Percentiles rank a stretch among this genome's conserved stretches.
Conservation (phyloP, 345 rosid genomes). For the Lepidium aucheri region DNA sequence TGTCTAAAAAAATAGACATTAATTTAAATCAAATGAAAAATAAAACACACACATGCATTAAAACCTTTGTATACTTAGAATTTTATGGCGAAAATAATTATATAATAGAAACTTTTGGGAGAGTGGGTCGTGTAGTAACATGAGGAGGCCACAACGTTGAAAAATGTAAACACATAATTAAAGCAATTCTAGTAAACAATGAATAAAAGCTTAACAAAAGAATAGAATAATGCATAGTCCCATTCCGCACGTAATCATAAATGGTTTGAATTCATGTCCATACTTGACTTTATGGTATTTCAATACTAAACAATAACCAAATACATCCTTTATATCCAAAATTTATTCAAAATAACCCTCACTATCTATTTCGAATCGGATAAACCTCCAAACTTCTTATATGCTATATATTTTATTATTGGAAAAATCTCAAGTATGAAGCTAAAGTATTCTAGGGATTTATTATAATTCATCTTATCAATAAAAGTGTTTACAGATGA, state of each 20-base stretch:
- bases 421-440: too few species aligned
- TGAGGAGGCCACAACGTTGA: conserved; percentile 35
- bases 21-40: background rate
- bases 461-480: too few species aligned
- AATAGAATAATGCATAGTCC: conserved; percentile 23
- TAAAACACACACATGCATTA: background rate
- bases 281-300: background rate
- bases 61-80: background rate
- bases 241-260: conserved; percentile 30
- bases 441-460: too few species aligned
- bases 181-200: conserved; percentile 19
- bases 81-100: background rate
- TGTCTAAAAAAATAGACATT: background rate
- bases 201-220: background rate
- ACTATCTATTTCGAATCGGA: too few species aligned
- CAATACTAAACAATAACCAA: background rate
- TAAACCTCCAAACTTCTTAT: background rate
- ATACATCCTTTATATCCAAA: background rate
- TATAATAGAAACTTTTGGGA: conserved; percentile 24
- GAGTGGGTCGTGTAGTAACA: conserved; percentile 31
- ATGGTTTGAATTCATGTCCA: conserved; percentile 25
- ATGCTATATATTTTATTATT: too few species aligned
- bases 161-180: conserved; percentile 27
- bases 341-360: conserved; percentile 1
- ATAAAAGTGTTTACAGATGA: too few species aligned